Conservation (phyloP, 2,329 filamentous ascomycete species). For the Epichloe amarillans region DNA sequence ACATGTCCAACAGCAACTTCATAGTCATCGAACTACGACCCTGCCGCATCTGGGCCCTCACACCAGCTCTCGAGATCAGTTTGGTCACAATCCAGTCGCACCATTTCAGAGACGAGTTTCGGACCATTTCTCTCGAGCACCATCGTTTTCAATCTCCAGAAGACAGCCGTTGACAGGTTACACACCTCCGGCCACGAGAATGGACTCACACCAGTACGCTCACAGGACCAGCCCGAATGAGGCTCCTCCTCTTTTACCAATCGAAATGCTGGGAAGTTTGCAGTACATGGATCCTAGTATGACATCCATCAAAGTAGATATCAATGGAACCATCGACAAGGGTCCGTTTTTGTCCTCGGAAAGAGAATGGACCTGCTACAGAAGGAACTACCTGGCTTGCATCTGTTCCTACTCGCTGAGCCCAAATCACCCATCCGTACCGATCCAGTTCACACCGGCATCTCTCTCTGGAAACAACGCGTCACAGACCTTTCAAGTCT, state of each 20-base stretch:
- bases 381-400: constrained; percentile 83
- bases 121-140: constrained; percentile 38
- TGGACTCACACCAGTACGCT: constrained; percentile 32
- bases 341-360: constrained; percentile 68
- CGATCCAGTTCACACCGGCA: constrained; percentile 35
- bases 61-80: constrained; percentile 39
- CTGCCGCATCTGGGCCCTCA: constrained; percentile 37
- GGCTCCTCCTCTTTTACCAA: constrained; percentile 39
- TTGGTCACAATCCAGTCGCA: constrained; percentile 33
- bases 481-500: constrained; percentile 47
- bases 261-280: constrained; percentile 45
- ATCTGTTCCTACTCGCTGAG: constrained; percentile 63
- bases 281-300: constrained; percentile 38
- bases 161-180: constrained; percentile 35
- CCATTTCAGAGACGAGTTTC: constrained; percentile 31
- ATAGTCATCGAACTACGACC: constrained; percentile 28
- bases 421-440: constrained; percentile 36
- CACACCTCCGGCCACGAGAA: constrained; percentile 31
- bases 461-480: not conserved
- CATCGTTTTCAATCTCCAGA: constrained; percentile 34
- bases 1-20: constrained; percentile 32
- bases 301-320: constrained; percentile 52
- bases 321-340: constrained; percentile 73
- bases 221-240: constrained; percentile 17
- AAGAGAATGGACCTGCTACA: constrained; percentile 81